Percentiles rank a stretch among this genome's conserved stretches.
Conservation (phyloP, 202 grass and related monocot genomes). For the Dendrocalamus latiflorus region DNA sequence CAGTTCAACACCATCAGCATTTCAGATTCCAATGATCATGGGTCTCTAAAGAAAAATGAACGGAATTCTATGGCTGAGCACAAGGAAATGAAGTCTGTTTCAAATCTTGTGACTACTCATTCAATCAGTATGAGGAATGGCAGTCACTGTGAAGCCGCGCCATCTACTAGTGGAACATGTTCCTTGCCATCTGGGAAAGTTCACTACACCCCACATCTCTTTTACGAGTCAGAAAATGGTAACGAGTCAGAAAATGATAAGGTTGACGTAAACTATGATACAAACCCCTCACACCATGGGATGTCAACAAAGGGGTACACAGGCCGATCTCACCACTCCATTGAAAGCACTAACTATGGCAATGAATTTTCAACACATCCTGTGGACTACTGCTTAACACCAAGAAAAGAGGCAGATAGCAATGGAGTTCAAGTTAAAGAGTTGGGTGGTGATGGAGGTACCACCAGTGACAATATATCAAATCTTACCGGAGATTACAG, state of each 20-base stretch:
- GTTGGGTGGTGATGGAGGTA: conserved; percentile 26
- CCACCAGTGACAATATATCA: conserved; percentile 31
- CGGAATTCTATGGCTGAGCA: conserved; percentile 19
- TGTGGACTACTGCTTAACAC: neutral
- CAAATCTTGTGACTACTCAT: conserved; percentile 20
- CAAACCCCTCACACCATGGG: neutral
- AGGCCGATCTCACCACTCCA: neutral
- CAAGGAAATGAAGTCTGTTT: conserved; percentile 25
- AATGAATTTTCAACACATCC: conserved; percentile 25
- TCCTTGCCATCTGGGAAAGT: conserved; percentile 30
- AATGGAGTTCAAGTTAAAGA: conserved; percentile 3
- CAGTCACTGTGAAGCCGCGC: conserved; percentile 29
- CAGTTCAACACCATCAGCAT: conserved; percentile 49
- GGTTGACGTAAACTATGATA: neutral
- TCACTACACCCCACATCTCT: conserved; percentile 23
- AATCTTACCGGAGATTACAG: conserved; percentile 55
- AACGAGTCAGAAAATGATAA: conserved; percentile 24
- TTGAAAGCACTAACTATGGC: conserved; percentile 23
- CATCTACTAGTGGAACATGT: conserved; percentile 29
- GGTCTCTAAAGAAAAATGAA: conserved; percentile 26
- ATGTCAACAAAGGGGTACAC: neutral
- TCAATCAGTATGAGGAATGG: conserved; percentile 20
- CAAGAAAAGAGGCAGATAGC: conserved; percentile 17
- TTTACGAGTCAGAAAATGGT: conserved; percentile 23
- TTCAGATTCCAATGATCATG: conserved; percentile 38